Evolutionary conservation across 139 green algal species (phyloP).

Genomic region (Nannochloris sp.): DNA sequence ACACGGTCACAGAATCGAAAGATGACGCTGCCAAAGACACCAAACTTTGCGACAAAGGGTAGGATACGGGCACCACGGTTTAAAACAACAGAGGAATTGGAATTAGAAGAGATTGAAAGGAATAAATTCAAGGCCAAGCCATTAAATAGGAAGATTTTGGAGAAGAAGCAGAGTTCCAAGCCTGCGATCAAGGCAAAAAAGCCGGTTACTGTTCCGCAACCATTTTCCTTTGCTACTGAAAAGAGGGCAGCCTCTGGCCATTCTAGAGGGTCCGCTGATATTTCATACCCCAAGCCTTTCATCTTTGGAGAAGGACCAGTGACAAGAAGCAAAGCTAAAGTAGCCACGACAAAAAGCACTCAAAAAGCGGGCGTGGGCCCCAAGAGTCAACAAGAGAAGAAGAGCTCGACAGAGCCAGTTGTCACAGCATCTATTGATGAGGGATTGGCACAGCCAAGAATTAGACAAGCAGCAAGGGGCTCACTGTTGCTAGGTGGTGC

Average conservation of each 20-base stretch:
- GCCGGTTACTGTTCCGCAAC: slow-evolving; percentile 35
- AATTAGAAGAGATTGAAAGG: slow-evolving; percentile 28
- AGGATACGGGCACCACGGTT: slow-evolving; percentile 30
- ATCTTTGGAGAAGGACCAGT: slow-evolving; percentile 4
- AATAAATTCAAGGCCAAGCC: neutral
- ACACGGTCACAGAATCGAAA: neutral
- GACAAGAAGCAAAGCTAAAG: slow-evolving; percentile 3
- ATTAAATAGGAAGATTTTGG: neutral
- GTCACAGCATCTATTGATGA: too few species aligned
- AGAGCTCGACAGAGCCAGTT: neutral
- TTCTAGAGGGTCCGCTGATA: too few species aligned
- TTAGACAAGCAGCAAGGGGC: neutral
- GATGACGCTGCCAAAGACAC: slow-evolving; percentile 17
- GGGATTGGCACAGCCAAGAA: too few species aligned
- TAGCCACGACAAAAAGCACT: neutral
- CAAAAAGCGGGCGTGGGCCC: too few species aligned
- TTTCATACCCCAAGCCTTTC: neutral
- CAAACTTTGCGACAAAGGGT: slow-evolving; percentile 29
- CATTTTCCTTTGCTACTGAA: slow-evolving; percentile 41
- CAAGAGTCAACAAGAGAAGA: neutral
- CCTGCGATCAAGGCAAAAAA: slow-evolving; percentile 5
- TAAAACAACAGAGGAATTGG: slow-evolving; percentile 46
- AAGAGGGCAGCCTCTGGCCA: slow-evolving; percentile 1
- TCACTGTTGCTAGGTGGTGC: neutral
- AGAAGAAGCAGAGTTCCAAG: neutral